Evolutionary conservation across 2,329 filamentous ascomycete genomes (phyloP), one percentile per base, ranked within the genome.

Genomic region (Teratosphaeria destructans): DNA sequence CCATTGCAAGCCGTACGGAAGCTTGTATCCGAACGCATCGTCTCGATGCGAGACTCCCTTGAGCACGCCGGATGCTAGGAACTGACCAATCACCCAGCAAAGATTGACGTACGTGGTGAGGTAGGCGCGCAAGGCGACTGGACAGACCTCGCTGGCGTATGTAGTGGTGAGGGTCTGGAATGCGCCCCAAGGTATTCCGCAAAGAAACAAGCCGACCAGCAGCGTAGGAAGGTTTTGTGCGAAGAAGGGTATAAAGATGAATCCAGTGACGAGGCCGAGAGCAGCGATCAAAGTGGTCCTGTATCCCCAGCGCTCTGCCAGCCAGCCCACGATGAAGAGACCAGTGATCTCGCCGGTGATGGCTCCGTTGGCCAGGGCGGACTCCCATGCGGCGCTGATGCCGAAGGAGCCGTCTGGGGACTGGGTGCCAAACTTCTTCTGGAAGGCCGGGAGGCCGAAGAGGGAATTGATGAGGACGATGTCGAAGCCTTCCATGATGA

Each of bases 61-160:
- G 10, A 73, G 65, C 1, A 74, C 71, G 7, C 68, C 70, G 14
- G 71, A 70, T 14, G 72, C 79, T 3, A 85, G 71, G 10, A 85
- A 76, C 65, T 85, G 82, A 1, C 83, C 83, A n/a, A 82, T 80
- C 55, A 83, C 82, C 72, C 83, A 85, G 65, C 82, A 84, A 29
- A 85, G 72, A 64, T 85, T 85, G 59, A 84, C 81, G 60, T 80
- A 85, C 12, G 80, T 81, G 1, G 83, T 85, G 12, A 85, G 73
- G 58, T 81, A 79, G 12, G 79, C 80, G 14, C 84, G 78, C 49
- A 86, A 76, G 1, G 78, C 78, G 52, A 82, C 74, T 3, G 84
- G 84, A 37, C 81, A 82, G 14, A 86, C 79, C 66, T 89, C 86
- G 58, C 84, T 84, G 34, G 85, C 86, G 67, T 89, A 89, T 0